Evolutionary conservation across 495 filamentous ascomycete genomes (phyloP).

Genomic region (Clavariopsis aquatica): DNA sequence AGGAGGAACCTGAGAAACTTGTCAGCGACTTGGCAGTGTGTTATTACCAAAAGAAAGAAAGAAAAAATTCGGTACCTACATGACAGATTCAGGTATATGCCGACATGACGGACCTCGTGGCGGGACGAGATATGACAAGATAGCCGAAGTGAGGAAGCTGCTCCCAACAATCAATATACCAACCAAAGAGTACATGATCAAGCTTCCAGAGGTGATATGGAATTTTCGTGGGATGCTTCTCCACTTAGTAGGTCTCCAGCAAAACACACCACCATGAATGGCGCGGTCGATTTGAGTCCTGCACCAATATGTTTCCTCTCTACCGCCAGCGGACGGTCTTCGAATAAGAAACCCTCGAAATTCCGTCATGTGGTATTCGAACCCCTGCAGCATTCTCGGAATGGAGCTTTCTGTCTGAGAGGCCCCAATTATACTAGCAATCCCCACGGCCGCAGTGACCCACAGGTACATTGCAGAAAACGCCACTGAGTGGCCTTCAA

Average conservation of each 20-base stretch:
- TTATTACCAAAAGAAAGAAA: background rate
- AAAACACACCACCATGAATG: slow-evolving; percentile 8
- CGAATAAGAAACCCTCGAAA: background rate
- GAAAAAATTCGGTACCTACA: slow-evolving; percentile 13
- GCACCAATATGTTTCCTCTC: slow-evolving; percentile 3
- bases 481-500: slow-evolving; percentile 14
- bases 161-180: background rate
- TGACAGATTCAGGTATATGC: slow-evolving; percentile 12
- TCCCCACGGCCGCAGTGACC: slow-evolving; percentile 13
- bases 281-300: background rate
- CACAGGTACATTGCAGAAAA: slow-evolving; percentile 19
- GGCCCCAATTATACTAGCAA: slow-evolving; percentile 9
- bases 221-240: background rate
- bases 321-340: background rate
- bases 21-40: background rate
- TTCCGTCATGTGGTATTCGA: slow-evolving; percentile 5
- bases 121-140: slow-evolving; percentile 14
- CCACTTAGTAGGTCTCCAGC: slow-evolving; percentile 19
- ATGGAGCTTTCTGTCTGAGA: slow-evolving; percentile 21
- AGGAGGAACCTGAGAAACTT: slow-evolving; percentile 8
- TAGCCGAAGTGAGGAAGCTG: slow-evolving; percentile 12
- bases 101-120: slow-evolving; percentile 4
- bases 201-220: background rate
- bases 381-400: slow-evolving; percentile 8
- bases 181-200: slow-evolving; percentile 6